Conservation (phyloP, 208 protist genomes). For the Chromosphaera perkinsii region DNA sequence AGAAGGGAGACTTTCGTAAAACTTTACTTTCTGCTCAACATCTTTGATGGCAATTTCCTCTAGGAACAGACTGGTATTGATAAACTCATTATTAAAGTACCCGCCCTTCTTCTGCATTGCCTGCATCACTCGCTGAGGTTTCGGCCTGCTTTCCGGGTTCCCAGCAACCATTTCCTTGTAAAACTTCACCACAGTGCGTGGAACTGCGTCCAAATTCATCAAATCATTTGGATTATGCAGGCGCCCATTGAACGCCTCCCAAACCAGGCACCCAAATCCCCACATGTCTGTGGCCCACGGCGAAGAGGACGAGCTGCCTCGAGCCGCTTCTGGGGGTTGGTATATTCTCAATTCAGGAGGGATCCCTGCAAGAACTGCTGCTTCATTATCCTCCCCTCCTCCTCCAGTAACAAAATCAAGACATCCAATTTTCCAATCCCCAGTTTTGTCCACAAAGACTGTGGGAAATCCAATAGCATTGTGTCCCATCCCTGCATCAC, state of each 20-base stretch:
- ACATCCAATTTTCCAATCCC: neutral
- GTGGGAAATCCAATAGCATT: neutral
- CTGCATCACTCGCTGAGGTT: neutral
- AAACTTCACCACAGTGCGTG: neutral
- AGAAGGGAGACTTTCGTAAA: constrained; percentile 44
- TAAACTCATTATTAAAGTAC: constrained; percentile 44
- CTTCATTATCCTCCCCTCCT: neutral
- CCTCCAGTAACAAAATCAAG: neutral
- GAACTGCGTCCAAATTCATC: neutral
- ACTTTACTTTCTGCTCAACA: constrained; percentile 44
- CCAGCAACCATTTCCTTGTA: neutral
- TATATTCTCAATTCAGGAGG: neutral
- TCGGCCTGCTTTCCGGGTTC: neutral
- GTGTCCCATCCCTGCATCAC: neutral
- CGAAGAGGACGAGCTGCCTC: neutral
- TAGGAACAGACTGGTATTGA: constrained; percentile 49
- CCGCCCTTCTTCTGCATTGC: neutral
- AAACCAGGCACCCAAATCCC: constrained; percentile 8
- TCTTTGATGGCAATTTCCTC: constrained; percentile 58
- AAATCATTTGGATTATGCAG: neutral
- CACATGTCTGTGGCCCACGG: constrained; percentile 2
- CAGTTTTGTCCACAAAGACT: neutral
- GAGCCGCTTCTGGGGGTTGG: neutral
- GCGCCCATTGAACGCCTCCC: neutral
- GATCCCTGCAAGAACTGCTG: neutral